Base-by-base conservation (phyloP, 306 rosid species). In the Prunus padus region DNA sequence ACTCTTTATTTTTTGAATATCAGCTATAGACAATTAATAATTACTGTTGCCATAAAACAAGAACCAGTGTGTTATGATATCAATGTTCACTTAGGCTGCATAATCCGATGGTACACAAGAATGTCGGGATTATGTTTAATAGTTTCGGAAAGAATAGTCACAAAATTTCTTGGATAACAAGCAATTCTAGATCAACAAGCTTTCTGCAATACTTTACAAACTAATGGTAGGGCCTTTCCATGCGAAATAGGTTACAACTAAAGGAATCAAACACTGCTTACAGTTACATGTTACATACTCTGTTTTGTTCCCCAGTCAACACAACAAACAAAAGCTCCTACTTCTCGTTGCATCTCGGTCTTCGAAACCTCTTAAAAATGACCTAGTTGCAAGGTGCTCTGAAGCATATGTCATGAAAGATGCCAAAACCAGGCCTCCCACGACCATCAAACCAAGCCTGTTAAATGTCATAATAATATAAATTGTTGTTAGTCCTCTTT, bases 331-430 rank as follows among this genome's bases (percentile, higher is more conserved):
- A 0, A 67, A 42, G 55, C 81, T 84, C 68, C 91, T 87, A 67
- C 81, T 85, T 82, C 89, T 80, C 9, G 81, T 59, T 66, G 33
- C 67, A 42, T 90, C 97, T 75, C 83, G 86, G 74, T 91, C 97
- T 74, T 88, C 92, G 57, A 82, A 79, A 50, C 99, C 99, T 84
- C 82, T 90, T 77, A 87, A 83, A 77, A 90, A 96, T 50, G 99
- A 87, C 75, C 89, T 81, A 49, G 82, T 83, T 13, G 98, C 99
- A 65, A 96, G 98, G 84, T 88, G 97, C 79, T 96, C 97, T 0
- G 98, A 71, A 64, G 99, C 97, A 67, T 88, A 96, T 45, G 99
- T 90, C 98, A 96, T 96, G 88, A 96, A 96, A 46, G 97, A 88
- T 65, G 93, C 97, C 87, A 92, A 83, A 49, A 90, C 71, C 72